Percentiles rank a stretch among this genome's conserved stretches.
phyloP scores from a whole-genome alignment of 148 eudicot genomes.

The Persicaria maculosa region DNA sequence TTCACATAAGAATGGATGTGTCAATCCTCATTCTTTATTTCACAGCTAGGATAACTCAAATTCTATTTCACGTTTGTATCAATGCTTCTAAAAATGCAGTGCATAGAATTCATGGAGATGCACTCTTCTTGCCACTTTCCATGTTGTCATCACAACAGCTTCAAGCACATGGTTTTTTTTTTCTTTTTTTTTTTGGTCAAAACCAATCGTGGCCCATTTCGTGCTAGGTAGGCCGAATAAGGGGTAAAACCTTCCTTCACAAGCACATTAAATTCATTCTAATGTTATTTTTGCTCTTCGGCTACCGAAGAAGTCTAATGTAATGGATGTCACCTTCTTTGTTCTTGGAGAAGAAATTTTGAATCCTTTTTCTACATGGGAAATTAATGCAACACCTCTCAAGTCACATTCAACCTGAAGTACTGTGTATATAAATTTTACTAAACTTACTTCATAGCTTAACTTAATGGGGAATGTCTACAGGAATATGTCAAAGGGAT shows the following conservation, averaged over 20 bases:
- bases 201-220: too few species aligned
- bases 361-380: background rate
- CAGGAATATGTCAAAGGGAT: conserved; percentile 90
- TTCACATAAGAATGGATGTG: background rate
- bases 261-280: too few species aligned
- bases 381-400: background rate
- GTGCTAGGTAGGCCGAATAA: too few species aligned
- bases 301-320: background rate
- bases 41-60: background rate
- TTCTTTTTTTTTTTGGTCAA: too few species aligned
- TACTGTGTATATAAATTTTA: background rate
- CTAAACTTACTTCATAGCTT: background rate
- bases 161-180: background rate
- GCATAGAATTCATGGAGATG: background rate
- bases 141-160: background rate
- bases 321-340: background rate
- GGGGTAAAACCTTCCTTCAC: too few species aligned
- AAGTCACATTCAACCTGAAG: conserved; percentile 8
- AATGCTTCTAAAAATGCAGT: background rate
- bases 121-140: background rate
- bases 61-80: background rate
- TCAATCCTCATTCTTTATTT: background rate
- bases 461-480: conserved; percentile 11
- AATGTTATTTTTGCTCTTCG: background rate
- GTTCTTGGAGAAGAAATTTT: background rate